Conservation (phyloP, 164 flowering plant species). For the Chimonanthus salicifolius region DNA sequence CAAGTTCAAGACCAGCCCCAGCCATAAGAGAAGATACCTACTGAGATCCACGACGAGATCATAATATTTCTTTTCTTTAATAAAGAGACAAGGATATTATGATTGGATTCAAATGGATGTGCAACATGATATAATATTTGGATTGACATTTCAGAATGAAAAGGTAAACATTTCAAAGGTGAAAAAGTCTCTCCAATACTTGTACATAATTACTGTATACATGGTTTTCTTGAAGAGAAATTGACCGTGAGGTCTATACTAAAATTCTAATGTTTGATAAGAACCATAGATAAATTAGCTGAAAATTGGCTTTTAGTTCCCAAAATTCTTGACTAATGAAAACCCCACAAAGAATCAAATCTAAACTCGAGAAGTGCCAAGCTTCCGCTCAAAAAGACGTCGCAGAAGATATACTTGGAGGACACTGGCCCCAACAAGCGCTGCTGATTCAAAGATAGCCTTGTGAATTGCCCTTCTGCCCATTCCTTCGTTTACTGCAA, state of each 20-base stretch:
- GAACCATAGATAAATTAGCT: not conserved
- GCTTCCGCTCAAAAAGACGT: conserved; percentile 85
- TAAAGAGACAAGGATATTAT: no score
- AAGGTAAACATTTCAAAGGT: no score
- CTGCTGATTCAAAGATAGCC: conserved; percentile 73
- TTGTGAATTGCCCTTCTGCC: conserved; percentile 79
- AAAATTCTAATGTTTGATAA: not conserved
- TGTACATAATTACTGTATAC: no score
- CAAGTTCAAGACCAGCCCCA: no score
- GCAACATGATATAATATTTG: no score
- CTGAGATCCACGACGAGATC: no score
- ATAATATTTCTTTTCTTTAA: no score
- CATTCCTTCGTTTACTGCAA: conserved; percentile 91
- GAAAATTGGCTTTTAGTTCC: not conserved
- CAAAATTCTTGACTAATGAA: not conserved
- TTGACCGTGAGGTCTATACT: not conserved
- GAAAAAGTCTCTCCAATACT: no score
- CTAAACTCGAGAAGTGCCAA: conserved; percentile 68
- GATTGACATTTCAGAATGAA: no score
- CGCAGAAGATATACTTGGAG: conserved; percentile 85
- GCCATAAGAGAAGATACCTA: no score
- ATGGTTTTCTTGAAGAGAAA: not conserved
- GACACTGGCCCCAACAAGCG: conserved; percentile 72
- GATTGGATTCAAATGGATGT: no score
- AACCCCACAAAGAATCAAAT: not conserved